phyloP scores from a whole-genome alignment of 257 asterid genomes.

The Capsicum rhomboideum region DNA sequence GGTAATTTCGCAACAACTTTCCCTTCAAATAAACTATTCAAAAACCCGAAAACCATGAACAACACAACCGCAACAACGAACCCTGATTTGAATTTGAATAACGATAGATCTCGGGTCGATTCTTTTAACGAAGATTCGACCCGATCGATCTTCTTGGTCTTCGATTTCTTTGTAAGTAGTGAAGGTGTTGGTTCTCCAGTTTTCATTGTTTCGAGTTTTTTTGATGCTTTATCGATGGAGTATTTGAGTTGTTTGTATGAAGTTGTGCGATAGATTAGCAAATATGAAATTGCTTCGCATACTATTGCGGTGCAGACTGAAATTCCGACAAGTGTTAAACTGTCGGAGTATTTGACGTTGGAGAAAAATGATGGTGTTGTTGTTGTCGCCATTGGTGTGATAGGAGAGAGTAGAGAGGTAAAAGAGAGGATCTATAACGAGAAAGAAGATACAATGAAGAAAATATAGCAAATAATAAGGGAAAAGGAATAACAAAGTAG shows the following conservation, averaged over 20 bases:
- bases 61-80: slow-evolving; percentile 81
- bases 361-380: neutral
- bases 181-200: slow-evolving; percentile 17
- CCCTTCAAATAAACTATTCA: slow-evolving; percentile 82
- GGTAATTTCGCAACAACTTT: slow-evolving; percentile 83
- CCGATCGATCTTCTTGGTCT: slow-evolving; percentile 79
- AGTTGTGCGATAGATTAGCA: slow-evolving; percentile 84
- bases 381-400: neutral
- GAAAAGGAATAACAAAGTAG: too few species aligned
- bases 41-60: slow-evolving; percentile 80
- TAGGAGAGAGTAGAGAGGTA: too few species aligned
- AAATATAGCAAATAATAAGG: too few species aligned
- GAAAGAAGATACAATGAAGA: too few species aligned
- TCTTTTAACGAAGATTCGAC: slow-evolving; percentile 81
- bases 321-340: slow-evolving; percentile 12
- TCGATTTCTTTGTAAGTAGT: slow-evolving; percentile 36
- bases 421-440: too few species aligned
- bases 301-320: slow-evolving; percentile 76
- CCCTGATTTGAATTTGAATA: slow-evolving; percentile 93
- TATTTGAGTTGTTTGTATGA: slow-evolving; percentile 93
- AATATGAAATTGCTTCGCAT: slow-evolving; percentile 93
- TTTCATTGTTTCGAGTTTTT: slow-evolving; percentile 89
- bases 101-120: slow-evolving; percentile 79
- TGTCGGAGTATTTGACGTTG: neutral
- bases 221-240: slow-evolving; percentile 90